Percentiles rank a stretch among this genome's conserved stretches.
phyloP scores from a whole-genome alignment of 1,284 basidiomycete species.

The Porodaedalea pini region DNA sequence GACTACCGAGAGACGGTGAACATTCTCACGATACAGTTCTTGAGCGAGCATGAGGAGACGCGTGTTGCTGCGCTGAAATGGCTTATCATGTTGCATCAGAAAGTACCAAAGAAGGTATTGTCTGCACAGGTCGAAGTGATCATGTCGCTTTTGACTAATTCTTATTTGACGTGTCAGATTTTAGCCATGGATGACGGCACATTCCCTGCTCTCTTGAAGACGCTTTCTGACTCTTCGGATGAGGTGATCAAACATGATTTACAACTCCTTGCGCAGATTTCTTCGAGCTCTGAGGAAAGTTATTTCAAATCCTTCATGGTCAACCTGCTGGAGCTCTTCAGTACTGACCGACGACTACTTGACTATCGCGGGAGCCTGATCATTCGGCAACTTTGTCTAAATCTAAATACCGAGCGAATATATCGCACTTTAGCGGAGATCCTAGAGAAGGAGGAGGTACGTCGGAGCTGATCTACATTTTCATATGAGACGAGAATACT shows the following conservation, averaged over 20 bases:
- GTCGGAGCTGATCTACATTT: constrained; percentile 22
- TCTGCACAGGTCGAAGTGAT: neutral
- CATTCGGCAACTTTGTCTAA: constrained; percentile 91
- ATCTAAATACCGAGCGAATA: constrained; percentile 93
- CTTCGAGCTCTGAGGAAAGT: constrained; percentile 88
- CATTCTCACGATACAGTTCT: constrained; percentile 87
- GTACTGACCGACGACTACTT: constrained; percentile 87
- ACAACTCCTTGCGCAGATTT: constrained; percentile 94
- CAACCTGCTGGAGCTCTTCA: constrained; percentile 91
- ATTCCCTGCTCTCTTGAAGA: constrained; percentile 93
- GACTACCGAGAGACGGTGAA: constrained; percentile 93
- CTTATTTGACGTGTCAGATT: constrained; percentile 51
- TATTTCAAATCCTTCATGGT: constrained; percentile 97
- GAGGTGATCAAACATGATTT: constrained; percentile 97
- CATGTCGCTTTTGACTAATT: neutral
- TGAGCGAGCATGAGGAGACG: constrained; percentile 96
- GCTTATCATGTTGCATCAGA: constrained; percentile 98
- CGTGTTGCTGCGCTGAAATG: constrained; percentile 94
- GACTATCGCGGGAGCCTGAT: constrained; percentile 95
- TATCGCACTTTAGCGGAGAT: constrained; percentile 97
- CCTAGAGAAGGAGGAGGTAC: constrained; percentile 93
- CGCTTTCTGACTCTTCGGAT: constrained; percentile 93
- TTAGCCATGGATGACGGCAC: constrained; percentile 95
- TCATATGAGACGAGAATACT: neutral
- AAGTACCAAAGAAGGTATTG: constrained; percentile 86